phyloP scores from a whole-genome alignment of 306 rosid species.

The Senna siamea region DNA sequence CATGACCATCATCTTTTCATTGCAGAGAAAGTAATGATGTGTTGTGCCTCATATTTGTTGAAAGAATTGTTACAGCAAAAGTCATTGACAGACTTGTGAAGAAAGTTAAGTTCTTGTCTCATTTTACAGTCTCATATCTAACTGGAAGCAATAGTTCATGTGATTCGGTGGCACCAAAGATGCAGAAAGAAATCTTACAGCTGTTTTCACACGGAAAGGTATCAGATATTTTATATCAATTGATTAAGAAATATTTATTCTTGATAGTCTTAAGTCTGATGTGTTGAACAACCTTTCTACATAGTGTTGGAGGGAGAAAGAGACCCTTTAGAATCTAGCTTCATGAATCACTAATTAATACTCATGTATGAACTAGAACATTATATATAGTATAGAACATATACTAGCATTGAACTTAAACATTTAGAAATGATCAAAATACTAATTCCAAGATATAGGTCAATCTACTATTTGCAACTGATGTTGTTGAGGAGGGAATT shows the following conservation, averaged over 20 bases:
- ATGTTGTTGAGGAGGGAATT: slow-evolving; percentile 82
- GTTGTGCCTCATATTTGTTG: slow-evolving; percentile 69
- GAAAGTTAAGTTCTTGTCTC: slow-evolving; percentile 53
- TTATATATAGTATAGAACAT: neutral
- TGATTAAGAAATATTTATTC: neutral
- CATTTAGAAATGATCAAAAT: neutral
- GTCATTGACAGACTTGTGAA: slow-evolving; percentile 64
- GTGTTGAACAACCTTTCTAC: slow-evolving; percentile 32
- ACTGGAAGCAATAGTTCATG: slow-evolving; percentile 62
- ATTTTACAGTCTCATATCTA: slow-evolving; percentile 65
- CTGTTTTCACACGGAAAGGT: slow-evolving; percentile 69
- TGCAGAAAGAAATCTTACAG: slow-evolving; percentile 59
- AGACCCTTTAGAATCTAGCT: too few relatives aligned
- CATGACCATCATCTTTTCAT: slow-evolving; percentile 22
- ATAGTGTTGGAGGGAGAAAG: slow-evolving; percentile 9
- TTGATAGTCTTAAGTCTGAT: slow-evolving; percentile 21
- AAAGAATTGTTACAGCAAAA: slow-evolving; percentile 70
- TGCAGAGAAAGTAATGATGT: slow-evolving; percentile 61
- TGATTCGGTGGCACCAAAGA: slow-evolving; percentile 54
- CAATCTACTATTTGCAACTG: slow-evolving; percentile 73
- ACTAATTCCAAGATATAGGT: slow-evolving; percentile 42
- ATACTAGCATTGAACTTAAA: neutral
- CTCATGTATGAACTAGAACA: neutral
- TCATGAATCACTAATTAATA: too few relatives aligned
- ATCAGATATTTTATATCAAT: slow-evolving; percentile 7